phyloP scores from a whole-genome alignment of 108 stramenopile species.

The Skeletonema potamos region DNA sequence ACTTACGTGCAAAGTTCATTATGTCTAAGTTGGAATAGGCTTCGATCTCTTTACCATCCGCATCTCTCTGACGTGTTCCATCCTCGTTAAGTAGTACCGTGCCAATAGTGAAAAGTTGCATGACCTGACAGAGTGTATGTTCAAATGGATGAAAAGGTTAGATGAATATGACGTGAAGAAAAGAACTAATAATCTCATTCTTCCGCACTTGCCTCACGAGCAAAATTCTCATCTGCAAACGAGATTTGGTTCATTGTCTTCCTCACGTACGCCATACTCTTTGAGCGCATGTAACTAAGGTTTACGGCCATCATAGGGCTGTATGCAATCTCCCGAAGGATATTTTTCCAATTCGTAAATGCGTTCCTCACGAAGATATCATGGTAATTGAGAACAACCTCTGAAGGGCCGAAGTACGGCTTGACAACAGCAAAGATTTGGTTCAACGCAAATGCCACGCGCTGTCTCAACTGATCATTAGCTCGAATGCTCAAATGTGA shows the following conservation, averaged over 20 bases:
- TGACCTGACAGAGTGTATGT: conserved; percentile 33
- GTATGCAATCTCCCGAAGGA: conserved; percentile 69
- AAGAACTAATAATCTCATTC: conserved; percentile 10
- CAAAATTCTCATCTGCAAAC: conserved; percentile 74
- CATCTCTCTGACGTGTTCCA: conserved; percentile 52
- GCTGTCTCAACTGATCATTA: conserved; percentile 76
- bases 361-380: conserved; percentile 81
- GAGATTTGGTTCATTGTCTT: conserved; percentile 27
- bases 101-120: conserved; percentile 71
- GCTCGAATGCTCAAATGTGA: conserved; percentile 54
- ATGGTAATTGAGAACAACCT: conserved; percentile 52
- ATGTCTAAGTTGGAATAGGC: conserved; percentile 77
- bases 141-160: neutral
- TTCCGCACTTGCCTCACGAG: conserved; percentile 57
- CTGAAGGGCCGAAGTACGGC: conserved; percentile 1
- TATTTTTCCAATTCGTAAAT: conserved; percentile 77
- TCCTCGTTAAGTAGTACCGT: conserved; percentile 55
- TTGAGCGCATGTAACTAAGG: conserved; percentile 53
- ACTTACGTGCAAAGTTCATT: conserved; percentile 6
- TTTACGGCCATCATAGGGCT: conserved; percentile 71
- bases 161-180: neutral
- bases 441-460: conserved; percentile 70
- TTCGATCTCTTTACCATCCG: conserved; percentile 30
- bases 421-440: conserved; percentile 61
- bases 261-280: conserved; percentile 54